Conservation (phyloP, 768 basidiomycete species). For the Boletellus ananiceps region DNA sequence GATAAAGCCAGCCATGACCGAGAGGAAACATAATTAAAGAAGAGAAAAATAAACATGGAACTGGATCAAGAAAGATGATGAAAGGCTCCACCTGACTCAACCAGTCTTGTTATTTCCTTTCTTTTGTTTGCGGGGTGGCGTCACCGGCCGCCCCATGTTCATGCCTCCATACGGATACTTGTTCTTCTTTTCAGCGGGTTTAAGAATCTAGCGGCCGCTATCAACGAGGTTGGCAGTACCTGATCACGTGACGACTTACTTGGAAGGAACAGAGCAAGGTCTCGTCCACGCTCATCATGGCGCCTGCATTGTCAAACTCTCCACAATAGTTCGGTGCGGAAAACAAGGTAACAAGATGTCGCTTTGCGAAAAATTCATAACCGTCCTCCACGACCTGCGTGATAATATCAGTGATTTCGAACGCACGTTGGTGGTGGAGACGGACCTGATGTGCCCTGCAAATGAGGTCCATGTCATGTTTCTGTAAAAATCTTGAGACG, state of each 20-base stretch:
- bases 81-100: conserved; percentile 27
- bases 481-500: conserved; percentile 96
- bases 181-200: conserved; percentile 98
- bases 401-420: conserved; percentile 1
- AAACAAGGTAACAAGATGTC: conserved; percentile 94
- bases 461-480: conserved; percentile 99
- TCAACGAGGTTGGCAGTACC: not conserved
- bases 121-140: conserved; percentile 96
- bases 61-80: conserved; percentile 27
- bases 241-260: conserved; percentile 41
- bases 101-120: conserved; percentile 84
- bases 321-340: conserved; percentile 95
- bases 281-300: conserved; percentile 99
- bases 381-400: conserved; percentile 94
- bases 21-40: conserved; percentile 23
- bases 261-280: conserved; percentile 98
- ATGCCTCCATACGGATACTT: conserved; percentile 88
- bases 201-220: conserved; percentile 67
- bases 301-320: conserved; percentile 98
- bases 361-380: conserved; percentile 98
- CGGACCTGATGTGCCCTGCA: conserved; percentile 96
- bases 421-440: conserved; percentile 11
- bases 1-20: conserved; percentile 24
- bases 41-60: conserved; percentile 29
- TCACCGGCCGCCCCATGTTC: conserved; percentile 84